phyloP scores from a whole-genome alignment of 768 basidiomycete species.

The Holtermanniella nyarrowii region DNA sequence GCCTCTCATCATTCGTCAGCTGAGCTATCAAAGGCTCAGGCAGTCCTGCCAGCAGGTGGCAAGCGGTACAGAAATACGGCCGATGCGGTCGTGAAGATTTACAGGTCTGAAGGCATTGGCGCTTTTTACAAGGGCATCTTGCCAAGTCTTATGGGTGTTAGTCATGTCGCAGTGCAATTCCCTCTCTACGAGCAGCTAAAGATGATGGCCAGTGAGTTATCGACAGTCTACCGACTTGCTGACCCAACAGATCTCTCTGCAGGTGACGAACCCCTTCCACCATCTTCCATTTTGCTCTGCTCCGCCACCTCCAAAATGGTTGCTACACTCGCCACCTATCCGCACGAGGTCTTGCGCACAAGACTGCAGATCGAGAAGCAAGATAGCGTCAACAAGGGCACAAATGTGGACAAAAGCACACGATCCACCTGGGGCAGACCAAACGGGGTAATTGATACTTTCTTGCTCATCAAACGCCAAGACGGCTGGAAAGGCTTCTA shows the following conservation, averaged over 20 bases:
- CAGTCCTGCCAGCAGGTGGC: conserved; percentile 50
- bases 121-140: conserved; percentile 92
- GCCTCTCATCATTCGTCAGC: not conserved
- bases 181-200: conserved; percentile 93
- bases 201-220: conserved; percentile 60
- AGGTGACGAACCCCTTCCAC: conserved; percentile 45
- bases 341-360: conserved; percentile 98
- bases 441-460: conserved; percentile 64
- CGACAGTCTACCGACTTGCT: not conserved
- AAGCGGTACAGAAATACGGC: conserved; percentile 74
- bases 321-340: conserved; percentile 89
- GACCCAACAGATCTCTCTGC: conserved; percentile 23
- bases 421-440: conserved; percentile 1
- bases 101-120: conserved; percentile 68
- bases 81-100: conserved; percentile 82
- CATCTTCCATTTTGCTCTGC: conserved; percentile 65
- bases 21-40: conserved; percentile 72
- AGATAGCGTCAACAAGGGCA: not conserved
- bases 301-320: conserved; percentile 93
- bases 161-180: conserved; percentile 94
- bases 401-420: conserved; percentile 1
- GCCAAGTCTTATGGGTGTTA: conserved; percentile 84
- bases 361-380: conserved; percentile 63
- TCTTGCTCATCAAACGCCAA: conserved; percentile 58
- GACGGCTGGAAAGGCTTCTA: conserved; percentile 88